Conservation (phyloP, 768 basidiomycete genomes). For the Mycena indigotica region DNA sequence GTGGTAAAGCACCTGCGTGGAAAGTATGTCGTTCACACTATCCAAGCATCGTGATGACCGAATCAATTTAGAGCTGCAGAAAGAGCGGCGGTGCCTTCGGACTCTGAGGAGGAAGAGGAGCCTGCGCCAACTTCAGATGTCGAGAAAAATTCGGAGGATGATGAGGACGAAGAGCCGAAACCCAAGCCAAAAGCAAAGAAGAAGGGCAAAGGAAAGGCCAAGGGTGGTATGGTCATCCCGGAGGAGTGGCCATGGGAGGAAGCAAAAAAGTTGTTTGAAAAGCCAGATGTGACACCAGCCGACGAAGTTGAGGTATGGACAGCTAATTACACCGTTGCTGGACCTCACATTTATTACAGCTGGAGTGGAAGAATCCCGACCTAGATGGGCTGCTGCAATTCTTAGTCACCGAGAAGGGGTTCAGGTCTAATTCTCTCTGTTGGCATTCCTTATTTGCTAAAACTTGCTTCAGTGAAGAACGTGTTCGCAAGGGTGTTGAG, state of each 20-base stretch:
- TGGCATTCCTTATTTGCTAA: conserved; percentile 1
- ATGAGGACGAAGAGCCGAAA: conserved; percentile 29
- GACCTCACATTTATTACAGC: conserved; percentile 43
- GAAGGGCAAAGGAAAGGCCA: conserved; percentile 62
- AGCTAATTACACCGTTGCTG: background rate
- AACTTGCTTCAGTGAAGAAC: conserved; percentile 78
- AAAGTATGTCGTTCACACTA: conserved; percentile 53
- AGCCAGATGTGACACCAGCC: conserved; percentile 87
- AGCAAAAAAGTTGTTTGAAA: conserved; percentile 86
- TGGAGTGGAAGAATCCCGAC: conserved; percentile 94
- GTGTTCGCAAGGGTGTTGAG: conserved; percentile 92
- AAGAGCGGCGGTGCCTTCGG: conserved; percentile 37
- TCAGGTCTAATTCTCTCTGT: conserved; percentile 66
- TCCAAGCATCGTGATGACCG: conserved; percentile 13
- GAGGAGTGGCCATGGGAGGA: conserved; percentile 98
- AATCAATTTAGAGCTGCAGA: conserved; percentile 49
- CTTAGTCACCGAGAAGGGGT: conserved; percentile 92
- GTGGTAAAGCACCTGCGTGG: conserved; percentile 79
- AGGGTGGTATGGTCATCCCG: conserved; percentile 79
- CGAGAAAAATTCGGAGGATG: conserved; percentile 41
- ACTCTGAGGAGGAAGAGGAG: conserved; percentile 39
- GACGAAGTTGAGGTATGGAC: conserved; percentile 76
- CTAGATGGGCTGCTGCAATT: conserved; percentile 93
- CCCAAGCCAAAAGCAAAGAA: conserved; percentile 42
- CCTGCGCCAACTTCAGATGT: conserved; percentile 50